A percentile compares a stretch with the other conserved stretches of the same genome.
These are phyloP conservation scores for Linum trigynum DNA, from an alignment of 345 rosid genomes.

Conservation along the genomic window DNA sequence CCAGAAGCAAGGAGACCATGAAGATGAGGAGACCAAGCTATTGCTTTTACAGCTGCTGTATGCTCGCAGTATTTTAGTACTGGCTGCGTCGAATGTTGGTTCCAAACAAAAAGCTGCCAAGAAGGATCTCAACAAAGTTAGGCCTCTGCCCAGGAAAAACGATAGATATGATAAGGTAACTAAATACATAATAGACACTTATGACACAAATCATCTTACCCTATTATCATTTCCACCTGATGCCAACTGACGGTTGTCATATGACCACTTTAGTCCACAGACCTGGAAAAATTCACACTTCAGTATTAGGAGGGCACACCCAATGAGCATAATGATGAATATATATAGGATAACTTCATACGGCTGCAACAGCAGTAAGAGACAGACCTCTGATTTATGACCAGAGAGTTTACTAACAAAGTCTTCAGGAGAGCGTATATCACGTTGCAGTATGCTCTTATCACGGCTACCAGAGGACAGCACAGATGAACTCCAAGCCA, in stretches of 20 bases:
- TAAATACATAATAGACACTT: not conserved
- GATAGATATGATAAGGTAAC: not conserved
- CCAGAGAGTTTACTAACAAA: constrained; percentile 80
- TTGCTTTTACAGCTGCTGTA: constrained; percentile 98
- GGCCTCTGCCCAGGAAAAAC: not conserved
- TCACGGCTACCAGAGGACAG: constrained; percentile 97
- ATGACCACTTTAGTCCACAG: constrained; percentile 97
- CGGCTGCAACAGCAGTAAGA: not conserved
- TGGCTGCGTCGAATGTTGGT: constrained; percentile 90
- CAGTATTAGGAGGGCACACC: not conserved
- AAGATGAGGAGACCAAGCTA: constrained; percentile 99
- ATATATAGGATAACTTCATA: not conserved
- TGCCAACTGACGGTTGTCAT: constrained; percentile 93
- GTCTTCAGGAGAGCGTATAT: constrained; percentile 70
- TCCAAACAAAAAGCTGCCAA: constrained; percentile 93
- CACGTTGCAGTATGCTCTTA: constrained; percentile 86
- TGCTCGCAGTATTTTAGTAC: constrained; percentile 83
- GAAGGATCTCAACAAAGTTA: constrained; percentile 15
- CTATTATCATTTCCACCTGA: constrained; percentile 97
- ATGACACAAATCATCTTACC: constrained; percentile 30
- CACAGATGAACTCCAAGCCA: constrained; percentile 85
- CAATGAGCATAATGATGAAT: constrained; percentile 3
- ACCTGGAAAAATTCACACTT: constrained; percentile 33
- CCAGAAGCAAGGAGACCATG: constrained; percentile 98
- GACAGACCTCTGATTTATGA: constrained; percentile 87